Percentiles rank a stretch among this genome's conserved stretches.
These are phyloP conservation scores for Lichtheimia corymbifera DNA, from an alignment of 371 early-diverging fungal species.

Conservation along the genomic window DNA sequence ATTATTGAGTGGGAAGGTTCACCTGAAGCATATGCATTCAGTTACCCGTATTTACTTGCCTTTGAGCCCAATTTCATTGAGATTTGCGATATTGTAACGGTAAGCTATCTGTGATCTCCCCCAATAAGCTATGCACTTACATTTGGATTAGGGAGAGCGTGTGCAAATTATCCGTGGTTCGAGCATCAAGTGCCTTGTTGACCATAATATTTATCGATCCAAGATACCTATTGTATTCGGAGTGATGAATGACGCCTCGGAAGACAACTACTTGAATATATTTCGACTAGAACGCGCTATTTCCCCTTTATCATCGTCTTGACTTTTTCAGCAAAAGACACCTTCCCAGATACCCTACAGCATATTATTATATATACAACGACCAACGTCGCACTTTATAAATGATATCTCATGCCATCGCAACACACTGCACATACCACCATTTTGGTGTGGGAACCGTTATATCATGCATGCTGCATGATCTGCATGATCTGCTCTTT, in stretches of 20 bases:
- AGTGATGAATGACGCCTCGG: slow-evolving; percentile 25
- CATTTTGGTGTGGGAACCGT: too few relatives aligned
- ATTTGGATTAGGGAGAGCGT: slow-evolving; percentile 34
- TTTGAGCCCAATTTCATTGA: slow-evolving; percentile 32
- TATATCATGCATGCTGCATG: too few relatives aligned
- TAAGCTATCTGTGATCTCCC: slow-evolving; percentile 3
- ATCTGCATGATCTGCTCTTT: too few relatives aligned
- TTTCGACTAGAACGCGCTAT: slow-evolving; percentile 14
- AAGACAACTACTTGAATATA: slow-evolving; percentile 17
- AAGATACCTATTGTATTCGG: slow-evolving; percentile 20
- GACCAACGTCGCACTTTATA: too few relatives aligned
- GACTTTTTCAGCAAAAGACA: too few relatives aligned
- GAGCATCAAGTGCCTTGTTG: slow-evolving; percentile 45
- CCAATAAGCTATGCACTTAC: not conserved
- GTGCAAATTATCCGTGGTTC: slow-evolving; percentile 58
- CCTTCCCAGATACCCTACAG: too few relatives aligned
- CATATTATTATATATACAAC: too few relatives aligned
- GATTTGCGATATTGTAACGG: slow-evolving; percentile 25
- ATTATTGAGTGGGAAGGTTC: slow-evolving; percentile 34
- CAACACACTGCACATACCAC: too few relatives aligned
- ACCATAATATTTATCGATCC: slow-evolving; percentile 21
- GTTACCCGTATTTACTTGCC: slow-evolving; percentile 27
- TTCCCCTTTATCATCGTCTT: too few relatives aligned
- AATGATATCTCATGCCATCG: too few relatives aligned
- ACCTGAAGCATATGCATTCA: slow-evolving; percentile 28